Conservation (phyloP, 441 rosid species). For the Populus hybrid region DNA sequence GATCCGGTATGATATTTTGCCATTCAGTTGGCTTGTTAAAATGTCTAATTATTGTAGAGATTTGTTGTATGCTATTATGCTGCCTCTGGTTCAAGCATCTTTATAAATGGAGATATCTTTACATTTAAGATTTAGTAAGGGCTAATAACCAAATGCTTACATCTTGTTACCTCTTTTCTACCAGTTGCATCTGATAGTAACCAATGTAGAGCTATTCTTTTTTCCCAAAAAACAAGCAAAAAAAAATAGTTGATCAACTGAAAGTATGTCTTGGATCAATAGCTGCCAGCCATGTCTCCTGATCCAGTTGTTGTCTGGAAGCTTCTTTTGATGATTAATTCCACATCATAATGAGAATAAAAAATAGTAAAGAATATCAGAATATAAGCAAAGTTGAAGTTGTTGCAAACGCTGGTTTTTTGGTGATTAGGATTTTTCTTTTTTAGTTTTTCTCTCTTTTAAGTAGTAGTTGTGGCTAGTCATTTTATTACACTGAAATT, state of each 20-base stretch:
- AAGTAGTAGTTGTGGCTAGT: not conserved
- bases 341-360: not conserved
- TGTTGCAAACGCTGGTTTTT: not conserved
- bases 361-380: not conserved
- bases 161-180: not conserved
- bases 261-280: not conserved
- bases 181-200: constrained; percentile 1
- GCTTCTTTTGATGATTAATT: not conserved
- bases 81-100: not conserved
- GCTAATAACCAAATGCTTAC: not conserved
- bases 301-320: no score
- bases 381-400: not conserved
- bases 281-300: no score
- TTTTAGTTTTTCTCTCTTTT: not conserved
- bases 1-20: constrained; percentile 50
- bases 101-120: not conserved
- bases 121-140: not conserved
- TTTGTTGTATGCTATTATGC: not conserved
- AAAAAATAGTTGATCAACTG: not conserved
- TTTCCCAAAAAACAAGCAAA: no score
- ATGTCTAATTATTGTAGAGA: not conserved
- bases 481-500: not conserved
- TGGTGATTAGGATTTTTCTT: not conserved
- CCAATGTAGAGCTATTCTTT: not conserved
- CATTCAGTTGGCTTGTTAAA: not conserved